A percentile compares a stretch with the other conserved stretches of the same genome.
Evolutionary conservation across 345 rosid species (phyloP).

Genomic region (Turnera subulata): DNA sequence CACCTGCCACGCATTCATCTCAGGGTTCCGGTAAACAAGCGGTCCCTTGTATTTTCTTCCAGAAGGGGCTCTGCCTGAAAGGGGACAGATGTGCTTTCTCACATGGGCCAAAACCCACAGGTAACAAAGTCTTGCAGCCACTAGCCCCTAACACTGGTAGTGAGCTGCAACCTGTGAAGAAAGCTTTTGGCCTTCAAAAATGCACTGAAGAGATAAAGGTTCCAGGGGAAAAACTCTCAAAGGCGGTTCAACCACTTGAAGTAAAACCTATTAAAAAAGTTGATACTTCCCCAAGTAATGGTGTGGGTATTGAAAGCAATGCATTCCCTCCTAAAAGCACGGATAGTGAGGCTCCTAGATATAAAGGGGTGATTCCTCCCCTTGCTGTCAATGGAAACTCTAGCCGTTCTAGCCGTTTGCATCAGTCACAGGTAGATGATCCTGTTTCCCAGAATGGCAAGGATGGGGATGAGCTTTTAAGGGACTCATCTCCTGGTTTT

Average conservation of each 20-base stretch:
- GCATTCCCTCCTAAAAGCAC: constrained; percentile 21
- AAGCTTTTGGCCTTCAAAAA: constrained; percentile 30
- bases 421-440: constrained; percentile 48
- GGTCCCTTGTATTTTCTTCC: constrained; percentile 78
- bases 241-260: constrained; percentile 23
- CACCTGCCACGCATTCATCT: constrained; percentile 27
- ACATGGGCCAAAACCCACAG: constrained; percentile 51
- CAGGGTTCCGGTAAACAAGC: constrained; percentile 47
- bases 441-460: constrained; percentile 47
- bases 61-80: constrained; percentile 75
- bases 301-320: constrained; percentile 29
- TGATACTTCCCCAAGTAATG: constrained; percentile 30
- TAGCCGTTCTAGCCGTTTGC: constrained; percentile 35
- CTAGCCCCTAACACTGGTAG: constrained; percentile 21
- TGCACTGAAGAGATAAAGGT: constrained; percentile 35
- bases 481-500: constrained; percentile 94
- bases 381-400: constrained; percentile 35
- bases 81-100: constrained; percentile 82
- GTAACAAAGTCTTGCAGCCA: constrained; percentile 37
- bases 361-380: constrained; percentile 28
- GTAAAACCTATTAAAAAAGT: constrained; percentile 34
- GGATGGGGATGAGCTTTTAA: constrained; percentile 60
- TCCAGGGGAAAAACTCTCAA: constrained; percentile 27
- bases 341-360: constrained; percentile 42
- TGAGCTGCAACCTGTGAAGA: constrained; percentile 36